Evolutionary conservation across 116 monocot genomes (phyloP).

Genomic region (Zostera marina): DNA sequence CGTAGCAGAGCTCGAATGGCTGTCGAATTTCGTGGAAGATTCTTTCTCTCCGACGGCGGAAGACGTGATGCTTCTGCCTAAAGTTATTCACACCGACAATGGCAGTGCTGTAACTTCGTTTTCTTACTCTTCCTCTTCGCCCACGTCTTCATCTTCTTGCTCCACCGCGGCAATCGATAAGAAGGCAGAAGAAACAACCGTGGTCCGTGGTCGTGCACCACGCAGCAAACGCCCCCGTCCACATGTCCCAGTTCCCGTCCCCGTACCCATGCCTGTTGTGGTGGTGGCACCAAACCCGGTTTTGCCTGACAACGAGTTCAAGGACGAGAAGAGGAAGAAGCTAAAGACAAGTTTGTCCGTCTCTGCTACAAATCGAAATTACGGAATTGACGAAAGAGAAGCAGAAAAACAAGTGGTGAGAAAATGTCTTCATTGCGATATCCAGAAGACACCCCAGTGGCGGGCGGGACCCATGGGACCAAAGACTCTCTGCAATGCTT

Average conservation of each 20-base stretch:
- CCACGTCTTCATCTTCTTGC: neutral
- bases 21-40: constrained; percentile 56
- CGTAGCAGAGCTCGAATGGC: constrained; percentile 64
- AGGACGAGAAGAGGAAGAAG: too few relatives aligned
- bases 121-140: neutral
- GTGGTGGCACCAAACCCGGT: constrained; percentile 6
- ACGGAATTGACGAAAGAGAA: constrained; percentile 10
- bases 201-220: constrained; percentile 15
- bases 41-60: constrained; percentile 28
- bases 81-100: constrained; percentile 33
- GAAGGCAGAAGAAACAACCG: neutral
- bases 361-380: neutral
- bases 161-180: neutral
- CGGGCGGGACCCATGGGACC: constrained; percentile 70
- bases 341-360: constrained; percentile 3
- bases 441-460: constrained; percentile 78
- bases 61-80: constrained; percentile 12
- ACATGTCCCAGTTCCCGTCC: constrained; percentile 13
- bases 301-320: neutral
- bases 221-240: constrained; percentile 60
- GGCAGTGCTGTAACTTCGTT: too few relatives aligned
- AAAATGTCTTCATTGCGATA: constrained; percentile 56
- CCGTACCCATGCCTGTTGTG: neutral
- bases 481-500: constrained; percentile 82
- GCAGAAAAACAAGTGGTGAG: constrained; percentile 34